Percentiles rank a stretch among this genome's conserved stretches.
phyloP scores from a whole-genome alignment of 306 rosid genomes.

The Vigna angularis region DNA sequence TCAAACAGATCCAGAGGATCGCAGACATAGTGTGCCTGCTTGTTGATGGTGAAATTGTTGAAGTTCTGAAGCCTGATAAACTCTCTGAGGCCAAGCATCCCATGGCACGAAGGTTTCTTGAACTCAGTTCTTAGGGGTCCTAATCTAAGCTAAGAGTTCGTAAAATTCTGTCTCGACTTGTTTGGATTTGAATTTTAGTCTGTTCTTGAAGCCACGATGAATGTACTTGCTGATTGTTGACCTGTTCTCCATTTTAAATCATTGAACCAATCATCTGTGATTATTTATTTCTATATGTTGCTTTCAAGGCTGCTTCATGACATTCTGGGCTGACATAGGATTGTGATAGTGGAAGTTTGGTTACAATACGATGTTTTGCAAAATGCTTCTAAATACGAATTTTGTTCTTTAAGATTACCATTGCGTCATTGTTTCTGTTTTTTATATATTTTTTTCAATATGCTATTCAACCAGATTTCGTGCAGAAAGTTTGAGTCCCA shows the following conservation, averaged over 20 bases:
- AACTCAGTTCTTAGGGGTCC: constrained; percentile 64
- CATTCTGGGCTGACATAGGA: neutral
- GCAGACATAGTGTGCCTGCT: constrained; percentile 87
- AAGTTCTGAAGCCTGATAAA: constrained; percentile 66
- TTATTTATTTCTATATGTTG: neutral
- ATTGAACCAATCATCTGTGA: neutral
- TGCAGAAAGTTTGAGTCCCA: neutral
- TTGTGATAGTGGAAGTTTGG: neutral
- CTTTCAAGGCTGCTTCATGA: neutral
- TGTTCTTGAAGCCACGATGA: too few relatives aligned
- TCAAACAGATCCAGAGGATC: constrained; percentile 88
- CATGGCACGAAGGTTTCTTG: constrained; percentile 82
- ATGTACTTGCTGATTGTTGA: too few relatives aligned
- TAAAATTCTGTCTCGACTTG: too few relatives aligned
- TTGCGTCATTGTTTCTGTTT: too few relatives aligned
- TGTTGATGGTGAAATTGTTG: constrained; percentile 84
- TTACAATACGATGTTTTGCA: neutral
- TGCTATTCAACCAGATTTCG: neutral
- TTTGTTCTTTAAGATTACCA: too few relatives aligned
- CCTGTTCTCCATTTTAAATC: neutral
- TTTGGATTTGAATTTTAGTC: too few relatives aligned
- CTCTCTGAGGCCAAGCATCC: constrained; percentile 87
- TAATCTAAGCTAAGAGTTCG: neutral
- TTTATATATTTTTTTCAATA: neutral
- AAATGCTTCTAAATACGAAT: neutral